Conservation (phyloP, 75 land plant species). For the Cupressus sempervirens region DNA sequence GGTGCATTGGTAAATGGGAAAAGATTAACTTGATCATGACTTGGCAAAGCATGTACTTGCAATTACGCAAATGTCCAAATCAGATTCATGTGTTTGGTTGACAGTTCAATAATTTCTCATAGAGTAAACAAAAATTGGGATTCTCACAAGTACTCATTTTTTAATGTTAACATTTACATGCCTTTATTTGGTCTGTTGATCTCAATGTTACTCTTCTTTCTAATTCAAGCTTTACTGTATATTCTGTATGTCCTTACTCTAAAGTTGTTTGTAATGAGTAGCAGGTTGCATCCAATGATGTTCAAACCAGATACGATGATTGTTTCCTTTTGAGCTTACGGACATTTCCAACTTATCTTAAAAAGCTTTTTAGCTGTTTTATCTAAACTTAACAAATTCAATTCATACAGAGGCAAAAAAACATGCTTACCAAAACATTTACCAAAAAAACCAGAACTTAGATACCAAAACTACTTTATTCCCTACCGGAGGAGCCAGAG, state of each 20-base stretch:
- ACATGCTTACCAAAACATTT: not conserved
- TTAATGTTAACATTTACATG: not conserved
- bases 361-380: not conserved
- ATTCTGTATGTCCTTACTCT: not conserved
- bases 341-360: not conserved
- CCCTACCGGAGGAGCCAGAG: too few relatives aligned
- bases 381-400: not conserved
- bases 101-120: not conserved
- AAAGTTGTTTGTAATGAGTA: not conserved
- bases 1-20: not conserved
- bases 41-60: not conserved
- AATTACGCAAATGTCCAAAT: not conserved
- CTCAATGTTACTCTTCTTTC: not conserved
- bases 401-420: not conserved
- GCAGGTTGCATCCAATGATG: not conserved
- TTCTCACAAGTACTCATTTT: not conserved
- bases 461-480: not conserved
- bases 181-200: not conserved
- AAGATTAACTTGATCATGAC: not conserved
- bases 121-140: not conserved
- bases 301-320: not conserved
- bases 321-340: not conserved
- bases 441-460: not conserved
- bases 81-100: not conserved
- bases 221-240: not conserved